Conservation (phyloP, 2,329 filamentous ascomycete species). For the Ophidiomyces ophidiicola region DNA sequence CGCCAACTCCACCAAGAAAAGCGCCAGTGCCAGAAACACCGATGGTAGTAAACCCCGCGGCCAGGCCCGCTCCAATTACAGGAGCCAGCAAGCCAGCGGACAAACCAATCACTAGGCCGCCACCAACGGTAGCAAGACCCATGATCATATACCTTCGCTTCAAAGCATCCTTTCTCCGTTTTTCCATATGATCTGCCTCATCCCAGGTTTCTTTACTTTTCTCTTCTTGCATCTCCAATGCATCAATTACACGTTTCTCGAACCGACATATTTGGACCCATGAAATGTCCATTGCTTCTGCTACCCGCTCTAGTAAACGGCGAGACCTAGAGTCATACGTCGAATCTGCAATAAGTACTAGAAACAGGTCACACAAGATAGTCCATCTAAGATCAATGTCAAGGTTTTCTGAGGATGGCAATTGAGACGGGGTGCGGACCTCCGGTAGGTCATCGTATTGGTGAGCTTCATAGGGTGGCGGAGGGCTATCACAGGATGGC, state of each 20-base stretch:
- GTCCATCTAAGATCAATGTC: slow-evolving; percentile 97
- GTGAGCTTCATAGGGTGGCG: slow-evolving; percentile 46
- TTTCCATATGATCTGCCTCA: slow-evolving; percentile 86
- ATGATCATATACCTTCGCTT: slow-evolving; percentile 85
- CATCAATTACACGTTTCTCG: slow-evolving; percentile 92
- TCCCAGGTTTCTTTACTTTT: slow-evolving; percentile 96
- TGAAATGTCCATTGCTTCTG: slow-evolving; percentile 62
- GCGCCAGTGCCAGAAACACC: slow-evolving; percentile 78
- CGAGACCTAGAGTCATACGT: slow-evolving; percentile 84
- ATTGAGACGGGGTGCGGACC: slow-evolving; percentile 69
- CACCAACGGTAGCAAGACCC: slow-evolving; percentile 91
- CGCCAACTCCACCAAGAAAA: slow-evolving; percentile 83
- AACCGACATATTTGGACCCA: slow-evolving; percentile 94
- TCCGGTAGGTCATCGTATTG: slow-evolving; percentile 61
- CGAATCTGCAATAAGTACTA: slow-evolving; percentile 92
- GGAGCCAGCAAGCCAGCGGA: slow-evolving; percentile 86
- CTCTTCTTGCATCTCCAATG: slow-evolving; percentile 92
- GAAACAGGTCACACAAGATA: slow-evolving; percentile 85
- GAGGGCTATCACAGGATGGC: slow-evolving; percentile 36
- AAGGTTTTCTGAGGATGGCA: slow-evolving; percentile 69
- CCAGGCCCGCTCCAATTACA: slow-evolving; percentile 84
- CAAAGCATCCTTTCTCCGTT: slow-evolving; percentile 64
- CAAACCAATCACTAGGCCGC: slow-evolving; percentile 85
- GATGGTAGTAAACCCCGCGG: slow-evolving; percentile 88
- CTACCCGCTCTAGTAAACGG: slow-evolving; percentile 70